phyloP scores from a whole-genome alignment of 163 green algal genomes.

The Coccomyxa subellipsoidea region DNA sequence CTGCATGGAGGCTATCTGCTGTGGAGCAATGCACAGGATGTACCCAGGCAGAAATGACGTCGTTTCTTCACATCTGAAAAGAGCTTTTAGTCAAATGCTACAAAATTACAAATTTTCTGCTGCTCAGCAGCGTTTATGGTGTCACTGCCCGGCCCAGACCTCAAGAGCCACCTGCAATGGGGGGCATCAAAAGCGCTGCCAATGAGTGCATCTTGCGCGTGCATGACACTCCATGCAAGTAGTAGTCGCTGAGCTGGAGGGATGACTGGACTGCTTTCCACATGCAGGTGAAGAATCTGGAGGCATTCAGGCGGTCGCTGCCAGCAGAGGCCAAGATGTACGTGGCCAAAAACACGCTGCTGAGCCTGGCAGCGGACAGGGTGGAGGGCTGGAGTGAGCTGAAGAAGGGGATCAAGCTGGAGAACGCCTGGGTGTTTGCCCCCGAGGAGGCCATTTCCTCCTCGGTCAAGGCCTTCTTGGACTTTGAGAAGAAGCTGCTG shows the following conservation, averaged over 20 bases:
- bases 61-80: too few relatives aligned
- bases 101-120: too few relatives aligned
- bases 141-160: too few relatives aligned
- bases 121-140: too few relatives aligned
- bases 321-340: slow-evolving; percentile 62
- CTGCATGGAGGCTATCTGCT: too few relatives aligned
- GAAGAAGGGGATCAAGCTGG: slow-evolving; percentile 42
- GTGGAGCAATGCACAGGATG: too few relatives aligned
- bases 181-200: too few relatives aligned
- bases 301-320: slow-evolving; percentile 72
- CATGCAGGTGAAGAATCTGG: slow-evolving; percentile 69
- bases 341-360: slow-evolving; percentile 86
- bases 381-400: slow-evolving; percentile 9
- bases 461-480: slow-evolving; percentile 71
- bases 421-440: slow-evolving; percentile 91
- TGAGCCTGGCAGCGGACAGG: slow-evolving; percentile 25
- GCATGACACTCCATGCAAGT: slow-evolving; percentile 1
- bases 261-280: background rate
- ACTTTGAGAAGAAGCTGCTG: slow-evolving; percentile 72
- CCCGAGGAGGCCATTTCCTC: slow-evolving; percentile 68
- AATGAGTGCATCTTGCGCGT: too few relatives aligned
- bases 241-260: background rate
- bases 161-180: too few relatives aligned
- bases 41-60: too few relatives aligned
- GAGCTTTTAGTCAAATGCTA: too few relatives aligned